Conservation (phyloP, 192 early-diverging fungal genomes). For the Coemansia sp. region DNA sequence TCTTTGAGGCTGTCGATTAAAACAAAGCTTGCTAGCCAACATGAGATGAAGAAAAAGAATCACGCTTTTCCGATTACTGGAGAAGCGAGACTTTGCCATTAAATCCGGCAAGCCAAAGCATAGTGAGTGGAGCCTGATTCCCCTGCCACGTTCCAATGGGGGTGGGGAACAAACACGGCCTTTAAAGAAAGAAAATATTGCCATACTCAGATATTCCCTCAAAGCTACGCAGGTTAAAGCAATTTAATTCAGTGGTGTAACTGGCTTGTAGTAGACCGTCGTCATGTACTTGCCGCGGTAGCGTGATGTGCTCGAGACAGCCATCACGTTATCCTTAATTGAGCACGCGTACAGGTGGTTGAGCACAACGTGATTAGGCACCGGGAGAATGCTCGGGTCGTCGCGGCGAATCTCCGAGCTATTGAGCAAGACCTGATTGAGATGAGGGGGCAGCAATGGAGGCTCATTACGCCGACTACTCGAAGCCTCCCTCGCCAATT, state of each 20-base stretch:
- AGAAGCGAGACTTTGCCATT: too few relatives aligned
- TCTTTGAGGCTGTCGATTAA: too few relatives aligned
- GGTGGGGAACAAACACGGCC: too few relatives aligned
- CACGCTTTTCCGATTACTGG: too few relatives aligned
- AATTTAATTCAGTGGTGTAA: constrained; percentile 16
- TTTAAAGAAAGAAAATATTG: too few relatives aligned
- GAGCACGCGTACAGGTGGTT: constrained; percentile 97
- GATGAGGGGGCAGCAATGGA: constrained; percentile 87
- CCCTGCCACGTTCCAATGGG: too few relatives aligned
- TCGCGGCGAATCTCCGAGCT: constrained; percentile 62
- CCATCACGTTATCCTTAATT: constrained; percentile 95
- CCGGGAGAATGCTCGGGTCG: constrained; percentile 79
- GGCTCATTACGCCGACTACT: constrained; percentile 59
- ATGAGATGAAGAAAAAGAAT: too few relatives aligned
- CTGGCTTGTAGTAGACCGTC: constrained; percentile 55
- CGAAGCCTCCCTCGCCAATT: constrained; percentile 33
- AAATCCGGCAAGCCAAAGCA: background rate
- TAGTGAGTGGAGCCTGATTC: too few relatives aligned
- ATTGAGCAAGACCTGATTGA: constrained; percentile 92
- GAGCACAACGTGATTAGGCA: constrained; percentile 89
- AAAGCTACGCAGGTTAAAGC: background rate
- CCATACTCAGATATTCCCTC: background rate
- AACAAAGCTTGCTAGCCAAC: too few relatives aligned
- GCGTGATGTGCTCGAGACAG: constrained; percentile 82
- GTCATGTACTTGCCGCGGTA: constrained; percentile 86